Percentiles rank a stretch among this genome's conserved stretches.
Evolutionary conservation across 495 filamentous ascomycete genomes (phyloP).

Genomic region (Xylaria curta): DNA sequence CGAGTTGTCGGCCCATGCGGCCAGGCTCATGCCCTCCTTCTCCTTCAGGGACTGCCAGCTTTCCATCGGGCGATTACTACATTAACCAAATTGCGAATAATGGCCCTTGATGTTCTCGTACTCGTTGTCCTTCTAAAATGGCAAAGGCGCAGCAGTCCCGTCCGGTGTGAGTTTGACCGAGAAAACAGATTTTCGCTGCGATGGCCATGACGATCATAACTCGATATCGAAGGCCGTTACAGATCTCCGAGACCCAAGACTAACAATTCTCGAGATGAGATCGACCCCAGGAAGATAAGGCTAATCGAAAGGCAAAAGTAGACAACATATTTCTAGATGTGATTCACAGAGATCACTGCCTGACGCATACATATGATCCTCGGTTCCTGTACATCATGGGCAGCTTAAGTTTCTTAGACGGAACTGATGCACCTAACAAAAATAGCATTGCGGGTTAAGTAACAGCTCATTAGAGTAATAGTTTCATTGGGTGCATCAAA

Average conservation of each 20-base stretch:
- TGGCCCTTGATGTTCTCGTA: not conserved
- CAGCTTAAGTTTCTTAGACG: too few relatives aligned
- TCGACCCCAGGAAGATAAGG: not conserved
- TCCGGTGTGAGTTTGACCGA: not conserved
- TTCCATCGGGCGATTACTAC: not conserved
- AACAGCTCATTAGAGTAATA: too few relatives aligned
- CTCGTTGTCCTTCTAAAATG: not conserved
- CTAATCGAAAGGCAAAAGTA: slow-evolving; percentile 4
- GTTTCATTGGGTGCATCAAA: too few relatives aligned
- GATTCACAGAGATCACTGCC: slow-evolving; percentile 3
- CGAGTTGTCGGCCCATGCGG: not conserved
- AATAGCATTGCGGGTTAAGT: too few relatives aligned
- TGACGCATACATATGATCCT: not conserved
- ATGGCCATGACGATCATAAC: slow-evolving; percentile 11
- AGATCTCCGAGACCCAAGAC: not conserved
- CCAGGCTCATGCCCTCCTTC: not conserved
- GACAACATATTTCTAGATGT: not conserved
- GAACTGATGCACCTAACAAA: too few relatives aligned
- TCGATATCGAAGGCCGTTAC: slow-evolving; percentile 12
- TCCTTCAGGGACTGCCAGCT: not conserved
- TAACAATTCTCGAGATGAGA: not conserved
- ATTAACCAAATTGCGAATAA: slow-evolving; percentile 7
- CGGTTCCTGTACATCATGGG: not conserved
- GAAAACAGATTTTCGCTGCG: slow-evolving; percentile 5
- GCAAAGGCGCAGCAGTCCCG: slow-evolving; percentile 1